phyloP scores from a whole-genome alignment of 23 red algal genomes.

The Pyropia yezoensis region DNA sequence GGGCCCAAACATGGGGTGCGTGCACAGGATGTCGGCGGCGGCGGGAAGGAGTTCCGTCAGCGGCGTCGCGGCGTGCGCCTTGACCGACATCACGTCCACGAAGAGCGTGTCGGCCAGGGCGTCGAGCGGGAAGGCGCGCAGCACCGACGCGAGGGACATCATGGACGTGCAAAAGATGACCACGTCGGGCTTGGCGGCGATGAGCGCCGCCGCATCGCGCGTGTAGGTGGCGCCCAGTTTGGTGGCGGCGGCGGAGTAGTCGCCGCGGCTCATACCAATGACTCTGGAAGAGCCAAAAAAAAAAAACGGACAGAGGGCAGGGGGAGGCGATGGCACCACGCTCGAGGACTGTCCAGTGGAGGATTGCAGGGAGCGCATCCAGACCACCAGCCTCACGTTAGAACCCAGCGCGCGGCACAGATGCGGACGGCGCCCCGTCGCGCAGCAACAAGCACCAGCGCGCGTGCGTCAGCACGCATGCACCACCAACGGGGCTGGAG shows the following conservation, averaged over 20 bases:
- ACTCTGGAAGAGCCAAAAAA: constrained; percentile 7
- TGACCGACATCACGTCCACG: constrained; percentile 92
- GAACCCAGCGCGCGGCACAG: no score
- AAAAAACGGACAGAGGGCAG: background rate
- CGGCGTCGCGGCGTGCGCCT: constrained; percentile 67
- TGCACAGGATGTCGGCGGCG: constrained; percentile 72
- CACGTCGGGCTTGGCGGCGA: constrained; percentile 57
- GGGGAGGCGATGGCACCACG: background rate
- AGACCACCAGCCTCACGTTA: no score
- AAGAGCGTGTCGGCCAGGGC: constrained; percentile 58
- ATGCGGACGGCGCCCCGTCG: no score
- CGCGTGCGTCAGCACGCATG: no score
- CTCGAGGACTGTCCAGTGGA: no score
- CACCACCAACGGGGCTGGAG: no score
- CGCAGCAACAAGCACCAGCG: no score
- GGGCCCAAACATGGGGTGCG: constrained; percentile 99
- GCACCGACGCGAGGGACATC: constrained; percentile 62
- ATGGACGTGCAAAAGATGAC: constrained; percentile 88
- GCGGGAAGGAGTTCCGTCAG: constrained; percentile 53
- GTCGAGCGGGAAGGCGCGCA: constrained; percentile 65
- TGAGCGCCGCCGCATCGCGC: constrained; percentile 10
- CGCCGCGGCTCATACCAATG: constrained; percentile 56
- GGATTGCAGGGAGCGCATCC: no score
- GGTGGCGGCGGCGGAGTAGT: constrained; percentile 56
- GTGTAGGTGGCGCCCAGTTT: constrained; percentile 70